A percentile compares a stretch with the other conserved stretches of the same genome.
phyloP scores from a whole-genome alignment of 192 early-diverging fungal genomes.

The Coemansia sp. region DNA sequence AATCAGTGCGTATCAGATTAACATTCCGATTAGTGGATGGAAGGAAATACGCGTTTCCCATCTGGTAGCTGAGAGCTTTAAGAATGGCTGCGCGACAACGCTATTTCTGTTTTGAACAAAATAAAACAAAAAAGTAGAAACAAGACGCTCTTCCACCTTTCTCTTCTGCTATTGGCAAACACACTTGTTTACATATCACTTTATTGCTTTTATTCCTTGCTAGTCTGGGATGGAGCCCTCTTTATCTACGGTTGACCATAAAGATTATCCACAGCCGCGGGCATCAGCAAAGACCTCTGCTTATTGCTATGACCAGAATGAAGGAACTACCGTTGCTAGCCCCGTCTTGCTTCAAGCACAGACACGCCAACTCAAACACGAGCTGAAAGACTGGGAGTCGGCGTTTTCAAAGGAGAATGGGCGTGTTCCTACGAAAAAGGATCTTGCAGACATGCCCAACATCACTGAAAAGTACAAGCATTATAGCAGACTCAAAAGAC shows the following conservation, averaged over 20 bases:
- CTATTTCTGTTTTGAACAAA: no score
- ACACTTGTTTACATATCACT: background rate
- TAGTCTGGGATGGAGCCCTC: background rate
- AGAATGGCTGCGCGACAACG: no score
- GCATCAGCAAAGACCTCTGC: background rate
- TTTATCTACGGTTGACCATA: background rate
- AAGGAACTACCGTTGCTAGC: background rate
- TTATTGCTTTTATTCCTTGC: background rate
- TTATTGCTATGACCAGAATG: background rate
- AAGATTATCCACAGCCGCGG: background rate
- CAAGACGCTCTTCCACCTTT: background rate
- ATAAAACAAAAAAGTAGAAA: no score
- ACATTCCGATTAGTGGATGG: no score
- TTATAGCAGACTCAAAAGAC: conserved; percentile 43
- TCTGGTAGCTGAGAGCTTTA: no score
- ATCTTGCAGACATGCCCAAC: conserved; percentile 27
- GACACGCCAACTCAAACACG: conserved; percentile 40
- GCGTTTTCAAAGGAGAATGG: conserved; percentile 34
- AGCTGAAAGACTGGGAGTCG: conserved; percentile 50
- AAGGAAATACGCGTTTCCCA: no score
- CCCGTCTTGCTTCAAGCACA: conserved; percentile 7
- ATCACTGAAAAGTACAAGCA: conserved; percentile 44
- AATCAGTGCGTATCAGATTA: no score
- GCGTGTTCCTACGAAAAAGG: conserved; percentile 33
- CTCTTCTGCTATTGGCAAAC: background rate